phyloP scores from a whole-genome alignment of 306 rosid genomes.

The Prunus mongolica region DNA sequence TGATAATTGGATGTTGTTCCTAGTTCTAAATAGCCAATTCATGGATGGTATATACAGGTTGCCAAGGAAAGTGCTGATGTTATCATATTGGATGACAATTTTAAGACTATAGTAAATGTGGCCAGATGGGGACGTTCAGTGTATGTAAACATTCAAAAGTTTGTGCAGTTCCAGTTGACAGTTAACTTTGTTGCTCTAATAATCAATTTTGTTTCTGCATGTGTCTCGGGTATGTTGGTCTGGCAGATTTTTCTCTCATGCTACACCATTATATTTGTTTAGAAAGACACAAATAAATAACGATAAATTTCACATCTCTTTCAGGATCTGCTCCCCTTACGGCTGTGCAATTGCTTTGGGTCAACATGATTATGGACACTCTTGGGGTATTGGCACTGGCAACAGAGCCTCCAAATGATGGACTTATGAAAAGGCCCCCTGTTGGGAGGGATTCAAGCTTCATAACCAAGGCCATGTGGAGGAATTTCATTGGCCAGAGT shows the following conservation, averaged over 20 bases:
- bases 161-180: constrained; percentile 94
- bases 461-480: constrained; percentile 91
- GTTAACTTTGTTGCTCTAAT: constrained; percentile 87
- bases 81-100: constrained; percentile 86
- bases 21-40: constrained; percentile 6
- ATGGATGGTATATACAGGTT: constrained; percentile 51
- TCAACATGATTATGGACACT: constrained; percentile 98
- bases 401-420: constrained; percentile 92
- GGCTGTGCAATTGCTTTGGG: constrained; percentile 97
- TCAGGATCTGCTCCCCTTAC: constrained; percentile 98
- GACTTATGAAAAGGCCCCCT: constrained; percentile 66
- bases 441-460: constrained; percentile 63
- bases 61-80: constrained; percentile 95
- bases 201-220: constrained; percentile 87
- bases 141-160: constrained; percentile 89
- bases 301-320: constrained; percentile 19
- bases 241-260: neutral
- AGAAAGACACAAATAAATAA: neutral
- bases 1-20: constrained; percentile 7
- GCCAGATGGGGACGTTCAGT: constrained; percentile 96
- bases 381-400: constrained; percentile 97
- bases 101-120: constrained; percentile 75
- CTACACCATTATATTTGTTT: constrained; percentile 14
- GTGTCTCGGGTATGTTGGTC: constrained; percentile 71
- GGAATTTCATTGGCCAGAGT: constrained; percentile 92